These are phyloP conservation scores for Thermomucor indicae-seudaticae DNA, from an alignment of 371 early-diverging fungal species.

Conservation along the genomic window DNA sequence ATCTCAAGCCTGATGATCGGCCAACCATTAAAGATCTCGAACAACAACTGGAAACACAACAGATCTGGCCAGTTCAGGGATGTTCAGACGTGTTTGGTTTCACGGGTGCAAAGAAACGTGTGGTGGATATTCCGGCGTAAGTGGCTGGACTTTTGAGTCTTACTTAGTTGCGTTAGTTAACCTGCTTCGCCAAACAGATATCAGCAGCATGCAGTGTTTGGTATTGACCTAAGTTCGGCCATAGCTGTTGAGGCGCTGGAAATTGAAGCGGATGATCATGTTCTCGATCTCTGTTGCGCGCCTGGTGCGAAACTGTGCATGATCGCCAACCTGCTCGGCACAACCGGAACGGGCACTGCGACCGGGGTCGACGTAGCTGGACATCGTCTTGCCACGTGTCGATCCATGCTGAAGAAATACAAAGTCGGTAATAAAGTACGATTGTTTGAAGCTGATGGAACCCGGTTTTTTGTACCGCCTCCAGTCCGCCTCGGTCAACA, in stretches of 20 bases:
- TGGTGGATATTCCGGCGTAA: slow-evolving; percentile 43
- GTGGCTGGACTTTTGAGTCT: neutral
- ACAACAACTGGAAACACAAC: slow-evolving; percentile 31
- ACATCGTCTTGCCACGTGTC: slow-evolving; percentile 71
- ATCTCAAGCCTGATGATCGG: slow-evolving; percentile 21
- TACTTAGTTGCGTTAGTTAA: neutral
- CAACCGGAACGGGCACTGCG: slow-evolving; percentile 65
- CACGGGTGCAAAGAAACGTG: slow-evolving; percentile 16
- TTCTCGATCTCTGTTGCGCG: slow-evolving; percentile 80
- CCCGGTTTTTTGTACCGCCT: slow-evolving; percentile 69
- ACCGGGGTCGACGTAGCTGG: slow-evolving; percentile 90
- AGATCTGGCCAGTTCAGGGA: slow-evolving; percentile 29
- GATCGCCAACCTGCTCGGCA: slow-evolving; percentile 65
- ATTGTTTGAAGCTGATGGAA: slow-evolving; percentile 79
- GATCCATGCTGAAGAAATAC: slow-evolving; percentile 64
- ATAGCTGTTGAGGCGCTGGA: slow-evolving; percentile 61
- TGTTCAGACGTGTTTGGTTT: slow-evolving; percentile 32
- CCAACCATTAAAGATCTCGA: slow-evolving; percentile 42
- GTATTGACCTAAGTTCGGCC: slow-evolving; percentile 85
- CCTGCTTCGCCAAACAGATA: slow-evolving; percentile 28
- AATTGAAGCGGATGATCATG: slow-evolving; percentile 60
- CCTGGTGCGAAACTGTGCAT: slow-evolving; percentile 85
- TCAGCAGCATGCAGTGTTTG: slow-evolving; percentile 54
- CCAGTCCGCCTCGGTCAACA: slow-evolving; percentile 46
- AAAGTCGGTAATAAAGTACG: slow-evolving; percentile 53